phyloP scores from a whole-genome alignment of 2,329 filamentous ascomycete species.

The Colletotrichum lini region DNA sequence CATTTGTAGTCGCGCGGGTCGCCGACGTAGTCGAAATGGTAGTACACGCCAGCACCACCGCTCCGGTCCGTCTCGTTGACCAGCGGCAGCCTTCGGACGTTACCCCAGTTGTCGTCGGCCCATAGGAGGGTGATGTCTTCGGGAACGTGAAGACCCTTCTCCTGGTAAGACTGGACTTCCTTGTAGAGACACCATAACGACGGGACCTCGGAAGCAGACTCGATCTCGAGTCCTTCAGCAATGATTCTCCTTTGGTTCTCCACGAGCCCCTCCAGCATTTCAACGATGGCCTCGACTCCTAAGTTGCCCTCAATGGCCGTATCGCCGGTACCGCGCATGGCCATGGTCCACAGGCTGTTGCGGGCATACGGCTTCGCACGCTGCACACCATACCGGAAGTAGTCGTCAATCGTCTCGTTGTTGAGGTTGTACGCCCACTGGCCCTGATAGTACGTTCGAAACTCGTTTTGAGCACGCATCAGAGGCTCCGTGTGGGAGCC shows the following conservation, averaged over 20 bases:
- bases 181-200: constrained; percentile 84
- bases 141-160: constrained; percentile 70
- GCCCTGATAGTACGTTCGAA: constrained; percentile 67
- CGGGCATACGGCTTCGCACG: constrained; percentile 76
- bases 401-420: constrained; percentile 76
- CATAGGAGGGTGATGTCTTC: constrained; percentile 79
- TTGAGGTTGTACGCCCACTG: constrained; percentile 80
- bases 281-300: constrained; percentile 69
- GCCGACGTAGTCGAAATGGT: constrained; percentile 70
- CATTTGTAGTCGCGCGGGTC: constrained; percentile 66
- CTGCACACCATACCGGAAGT: constrained; percentile 77
- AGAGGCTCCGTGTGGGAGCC: constrained; percentile 83
- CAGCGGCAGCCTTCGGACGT: constrained; percentile 73
- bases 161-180: constrained; percentile 79
- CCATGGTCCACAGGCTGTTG: constrained; percentile 75
- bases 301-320: constrained; percentile 68
- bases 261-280: constrained; percentile 73
- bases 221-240: constrained; percentile 66
- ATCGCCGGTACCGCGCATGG: constrained; percentile 80
- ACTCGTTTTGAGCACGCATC: constrained; percentile 73
- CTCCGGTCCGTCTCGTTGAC: constrained; percentile 70
- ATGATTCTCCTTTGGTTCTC: constrained; percentile 72
- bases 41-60: constrained; percentile 78
- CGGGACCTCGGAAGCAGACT: constrained; percentile 67
- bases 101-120: constrained; percentile 80